A percentile compares a stretch with the other conserved stretches of the same genome.
These are phyloP conservation scores for Thyridium curvatum DNA, from an alignment of 2,329 filamentous ascomycete genomes.

Conservation along the genomic window DNA sequence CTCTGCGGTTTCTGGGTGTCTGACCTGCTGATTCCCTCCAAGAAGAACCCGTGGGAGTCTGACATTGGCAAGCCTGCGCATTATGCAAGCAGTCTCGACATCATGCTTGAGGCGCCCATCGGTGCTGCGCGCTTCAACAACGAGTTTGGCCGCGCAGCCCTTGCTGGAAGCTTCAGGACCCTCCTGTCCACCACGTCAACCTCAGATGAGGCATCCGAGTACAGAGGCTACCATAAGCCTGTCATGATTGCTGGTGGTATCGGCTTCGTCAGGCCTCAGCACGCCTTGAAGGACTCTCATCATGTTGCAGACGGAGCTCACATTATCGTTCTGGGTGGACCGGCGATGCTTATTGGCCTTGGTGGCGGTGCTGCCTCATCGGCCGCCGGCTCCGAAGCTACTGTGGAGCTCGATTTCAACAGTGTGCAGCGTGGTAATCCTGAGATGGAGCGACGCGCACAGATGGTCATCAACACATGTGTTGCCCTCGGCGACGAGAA, in stretches of 20 bases:
- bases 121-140: constrained; percentile 96
- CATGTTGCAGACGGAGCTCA: constrained; percentile 83
- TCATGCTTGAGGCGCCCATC: constrained; percentile 96
- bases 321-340: constrained; percentile 87
- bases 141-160: constrained; percentile 87
- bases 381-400: constrained; percentile 79
- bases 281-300: constrained; percentile 77
- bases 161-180: constrained; percentile 87
- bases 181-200: constrained; percentile 62
- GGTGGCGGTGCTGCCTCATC: constrained; percentile 93
- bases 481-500: constrained; percentile 76
- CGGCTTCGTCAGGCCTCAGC: constrained; percentile 83
- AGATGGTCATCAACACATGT: constrained; percentile 97
- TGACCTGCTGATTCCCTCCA: constrained; percentile 81
- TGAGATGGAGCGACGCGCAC: constrained; percentile 89
- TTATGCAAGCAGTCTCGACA: constrained; percentile 89
- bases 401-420: constrained; percentile 90
- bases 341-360: constrained; percentile 95
- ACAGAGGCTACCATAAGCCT: constrained; percentile 93
- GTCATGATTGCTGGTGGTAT: constrained; percentile 98
- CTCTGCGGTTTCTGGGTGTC: constrained; percentile 93
- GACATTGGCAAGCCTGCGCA: constrained; percentile 86
- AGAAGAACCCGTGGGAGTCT: constrained; percentile 80
- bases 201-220: constrained; percentile 43
- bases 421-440: constrained; percentile 97